Evolutionary conservation across 1,284 basidiomycete species (phyloP), one percentile per base, ranked within the genome.

Genomic region (Boletus semigastroideus): DNA sequence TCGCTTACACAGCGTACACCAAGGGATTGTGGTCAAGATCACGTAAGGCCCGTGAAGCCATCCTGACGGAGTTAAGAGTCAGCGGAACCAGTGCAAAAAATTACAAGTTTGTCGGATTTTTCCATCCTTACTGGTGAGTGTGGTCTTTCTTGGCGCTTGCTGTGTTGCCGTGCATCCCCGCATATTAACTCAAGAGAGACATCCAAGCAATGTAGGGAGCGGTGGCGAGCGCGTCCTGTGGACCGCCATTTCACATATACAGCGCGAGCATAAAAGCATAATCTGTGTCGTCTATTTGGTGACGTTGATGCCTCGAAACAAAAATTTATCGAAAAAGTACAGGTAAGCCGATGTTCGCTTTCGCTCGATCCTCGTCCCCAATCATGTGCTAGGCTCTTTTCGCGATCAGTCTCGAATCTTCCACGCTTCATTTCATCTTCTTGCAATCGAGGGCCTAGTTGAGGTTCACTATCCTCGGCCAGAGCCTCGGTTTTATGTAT

Each of bases 221-320:
- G 97, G 97, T 13, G 97, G 97, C 1, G 96, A 99, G 72, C 83
- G 95, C 1, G 96, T 99, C 0, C 74, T 99, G 0, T 99, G 94
- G 94, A 88, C 92, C 1, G 95, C 94, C 0, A 82, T 99, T 19
- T 78, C 86, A 1, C 79, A 84, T 57, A 77, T 94, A 30, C 95
- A 98, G 64, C 76, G 79, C 13, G 77, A 78, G n/a, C 79, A 92
- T 51, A 80, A 82, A 1, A 74, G 89, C 49, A 69, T 88, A 10
- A 70, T 97, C n/a, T 85, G 78, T 44, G 81, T 94, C 8, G 84
- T 99, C 27, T 99, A 99, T 71, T 94, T 25, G 96, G 97, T 5
- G 94, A 98, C 66, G 75, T 78, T 0, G 82, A 84, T 52, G 85
- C 84, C 0, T 83, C 86, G 3, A 98, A 98, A 68, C 79, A 84